phyloP scores from a whole-genome alignment of 2,329 filamentous ascomycete species.

The Cladosporium sphaerospermum region DNA sequence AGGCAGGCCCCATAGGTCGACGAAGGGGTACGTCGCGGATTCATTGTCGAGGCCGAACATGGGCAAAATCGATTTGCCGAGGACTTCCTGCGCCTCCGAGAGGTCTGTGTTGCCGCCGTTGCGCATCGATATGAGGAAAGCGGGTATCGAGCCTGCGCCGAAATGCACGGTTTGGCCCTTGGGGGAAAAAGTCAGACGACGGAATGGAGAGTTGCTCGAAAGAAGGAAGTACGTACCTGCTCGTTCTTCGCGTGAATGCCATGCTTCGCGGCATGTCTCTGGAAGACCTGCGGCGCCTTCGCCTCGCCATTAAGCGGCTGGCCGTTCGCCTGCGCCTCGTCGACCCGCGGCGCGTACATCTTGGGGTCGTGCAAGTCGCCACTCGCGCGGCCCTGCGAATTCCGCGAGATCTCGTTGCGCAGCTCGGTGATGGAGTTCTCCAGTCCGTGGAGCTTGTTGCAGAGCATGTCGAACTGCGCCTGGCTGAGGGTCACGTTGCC shows the following conservation, averaged over 20 bases:
- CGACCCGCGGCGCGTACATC: neutral
- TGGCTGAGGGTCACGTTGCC: conserved; percentile 27
- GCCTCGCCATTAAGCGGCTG: conserved; percentile 7
- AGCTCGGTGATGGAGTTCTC: conserved; percentile 43
- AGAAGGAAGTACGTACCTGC: conserved; percentile 9
- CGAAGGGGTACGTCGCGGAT: conserved; percentile 58
- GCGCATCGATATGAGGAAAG: conserved; percentile 50
- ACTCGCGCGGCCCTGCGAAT: conserved; percentile 6
- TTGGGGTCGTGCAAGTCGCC: neutral
- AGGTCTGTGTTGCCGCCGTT: conserved; percentile 35
- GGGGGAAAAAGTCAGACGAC: conserved; percentile 28
- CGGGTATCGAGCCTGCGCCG: conserved; percentile 56
- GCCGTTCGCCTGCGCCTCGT: neutral
- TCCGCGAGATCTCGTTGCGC: conserved; percentile 26
- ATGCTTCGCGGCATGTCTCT: conserved; percentile 42
- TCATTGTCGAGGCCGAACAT: conserved; percentile 60
- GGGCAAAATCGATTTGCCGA: conserved; percentile 56
- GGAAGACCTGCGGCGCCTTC: conserved; percentile 2
- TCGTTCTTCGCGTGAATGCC: conserved; percentile 57
- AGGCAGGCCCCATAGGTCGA: conserved; percentile 56
- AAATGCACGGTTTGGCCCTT: conserved; percentile 55
- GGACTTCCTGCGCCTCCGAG: conserved; percentile 50
- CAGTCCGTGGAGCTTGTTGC: conserved; percentile 42
- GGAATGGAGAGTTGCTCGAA: neutral
- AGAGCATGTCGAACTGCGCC: conserved; percentile 44